phyloP scores from a whole-genome alignment of 2,329 filamentous ascomycete species.

The Botrytis squamosa region DNA sequence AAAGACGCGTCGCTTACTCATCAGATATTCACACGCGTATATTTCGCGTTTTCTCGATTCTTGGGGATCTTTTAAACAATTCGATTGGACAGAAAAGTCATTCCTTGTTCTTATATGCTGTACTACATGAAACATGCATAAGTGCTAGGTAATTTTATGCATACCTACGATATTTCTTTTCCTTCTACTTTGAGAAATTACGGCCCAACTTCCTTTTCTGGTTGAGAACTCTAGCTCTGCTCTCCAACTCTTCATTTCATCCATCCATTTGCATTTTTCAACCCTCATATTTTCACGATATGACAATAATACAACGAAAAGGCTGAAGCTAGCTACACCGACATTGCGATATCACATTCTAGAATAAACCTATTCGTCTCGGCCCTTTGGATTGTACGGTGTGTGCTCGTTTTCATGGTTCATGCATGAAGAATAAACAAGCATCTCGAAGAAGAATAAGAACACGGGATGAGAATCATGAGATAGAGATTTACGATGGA shows the following conservation, averaged over 20 bases:
- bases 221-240: neutral
- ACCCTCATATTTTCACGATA: too few species aligned
- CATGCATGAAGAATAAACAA: slow-evolving; percentile 13
- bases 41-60: slow-evolving; percentile 8
- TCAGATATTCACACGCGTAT: slow-evolving; percentile 1
- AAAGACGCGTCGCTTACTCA: slow-evolving; percentile 16
- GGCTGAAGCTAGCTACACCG: neutral
- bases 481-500: neutral
- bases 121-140: neutral
- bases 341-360: slow-evolving; percentile 9
- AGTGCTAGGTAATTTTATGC: neutral
- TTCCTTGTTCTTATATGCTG: neutral
- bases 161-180: neutral
- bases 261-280: neutral
- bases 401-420: slow-evolving; percentile 5
- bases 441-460: neutral
- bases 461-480: slow-evolving; percentile 10
- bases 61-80: neutral
- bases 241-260: neutral
- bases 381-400: neutral
- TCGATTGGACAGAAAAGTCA: neutral
- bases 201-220: neutral
- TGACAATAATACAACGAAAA: neutral
- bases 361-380: neutral
- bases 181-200: neutral